These are phyloP conservation scores for Tricholoma hemisulphureum DNA, from an alignment of 768 basidiomycete species.

Conservation along the genomic window DNA sequence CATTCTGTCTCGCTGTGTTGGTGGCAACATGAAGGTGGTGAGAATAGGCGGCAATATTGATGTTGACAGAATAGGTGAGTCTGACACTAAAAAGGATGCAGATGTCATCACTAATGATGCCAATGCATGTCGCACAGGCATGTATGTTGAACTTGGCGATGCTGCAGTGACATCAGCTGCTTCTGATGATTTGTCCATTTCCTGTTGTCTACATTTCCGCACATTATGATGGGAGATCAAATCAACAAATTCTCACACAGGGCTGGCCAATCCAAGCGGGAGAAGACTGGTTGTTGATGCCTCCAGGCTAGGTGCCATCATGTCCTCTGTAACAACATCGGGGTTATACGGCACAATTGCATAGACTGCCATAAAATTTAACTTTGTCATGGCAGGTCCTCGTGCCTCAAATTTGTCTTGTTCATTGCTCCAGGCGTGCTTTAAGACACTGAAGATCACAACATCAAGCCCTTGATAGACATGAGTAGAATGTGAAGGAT, in stretches of 20 bases:
- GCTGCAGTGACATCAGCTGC: not conserved
- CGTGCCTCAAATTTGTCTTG: not conserved
- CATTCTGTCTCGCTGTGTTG: not conserved
- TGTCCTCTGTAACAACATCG: slow-evolving; percentile 11
- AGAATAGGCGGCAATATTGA: not conserved
- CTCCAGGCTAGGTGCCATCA: slow-evolving; percentile 23
- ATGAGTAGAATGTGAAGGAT: slow-evolving; percentile 42
- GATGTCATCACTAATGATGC: not conserved
- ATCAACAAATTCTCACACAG: slow-evolving; percentile 5
- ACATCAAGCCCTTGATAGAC: slow-evolving; percentile 46
- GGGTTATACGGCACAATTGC: slow-evolving; percentile 10
- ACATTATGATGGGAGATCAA: not conserved
- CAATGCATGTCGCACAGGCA: not conserved
- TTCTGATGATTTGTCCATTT: not conserved
- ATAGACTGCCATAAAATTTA: slow-evolving; percentile 10
- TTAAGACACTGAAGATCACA: slow-evolving; percentile 41
- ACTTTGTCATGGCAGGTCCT: slow-evolving; percentile 10
- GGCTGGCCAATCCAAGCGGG: slow-evolving; percentile 12
- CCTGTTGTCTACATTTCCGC: not conserved
- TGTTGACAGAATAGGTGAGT: not conserved
- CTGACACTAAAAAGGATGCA: not conserved
- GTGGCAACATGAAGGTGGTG: not conserved
- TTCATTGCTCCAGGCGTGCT: slow-evolving; percentile 16
- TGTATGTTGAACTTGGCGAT: not conserved
- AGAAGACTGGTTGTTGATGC: slow-evolving; percentile 1